Percentiles rank a stretch among this genome's conserved stretches.
phyloP scores from a whole-genome alignment of 1,284 basidiomycete genomes.

The Fomitopsis palustris region DNA sequence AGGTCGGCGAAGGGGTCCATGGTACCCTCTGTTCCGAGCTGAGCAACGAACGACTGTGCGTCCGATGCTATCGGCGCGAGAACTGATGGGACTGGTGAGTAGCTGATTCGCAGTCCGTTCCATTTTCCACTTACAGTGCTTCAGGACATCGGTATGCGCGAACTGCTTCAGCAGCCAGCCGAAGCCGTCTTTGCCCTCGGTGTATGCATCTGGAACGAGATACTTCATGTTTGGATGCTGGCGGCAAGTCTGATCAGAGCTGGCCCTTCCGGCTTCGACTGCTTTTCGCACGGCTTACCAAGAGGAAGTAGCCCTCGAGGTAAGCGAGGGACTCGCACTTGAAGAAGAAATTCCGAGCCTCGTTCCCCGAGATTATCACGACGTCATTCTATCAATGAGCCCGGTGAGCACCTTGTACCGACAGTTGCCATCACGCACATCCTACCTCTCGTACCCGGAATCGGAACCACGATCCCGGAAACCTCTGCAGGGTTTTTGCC shows the following conservation, averaged over 20 bases:
- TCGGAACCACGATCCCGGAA: constrained; percentile 1
- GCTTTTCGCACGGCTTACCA: neutral
- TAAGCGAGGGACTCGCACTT: neutral
- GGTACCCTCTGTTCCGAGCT: neutral
- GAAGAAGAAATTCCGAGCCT: constrained; percentile 1
- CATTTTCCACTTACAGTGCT: neutral
- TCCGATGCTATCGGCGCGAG: neutral
- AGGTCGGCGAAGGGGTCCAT: neutral
- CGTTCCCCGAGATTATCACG: neutral
- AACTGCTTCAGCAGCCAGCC: constrained; percentile 3
- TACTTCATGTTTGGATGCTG: constrained; percentile 2
- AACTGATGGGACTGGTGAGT: neutral
- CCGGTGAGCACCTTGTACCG: neutral
- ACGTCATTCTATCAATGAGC: neutral
- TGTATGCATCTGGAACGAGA: neutral
- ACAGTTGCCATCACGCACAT: no score
- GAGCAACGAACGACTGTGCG: neutral
- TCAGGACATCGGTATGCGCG: neutral
- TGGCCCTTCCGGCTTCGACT: no score
- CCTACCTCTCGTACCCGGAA: neutral
- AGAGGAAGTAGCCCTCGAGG: constrained; percentile 2
- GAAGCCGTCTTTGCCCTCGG: neutral
- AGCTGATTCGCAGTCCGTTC: neutral
- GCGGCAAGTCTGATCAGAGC: no score
- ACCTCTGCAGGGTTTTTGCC: neutral